Conservation (phyloP, 2,329 filamentous ascomycete species). For the Alternaria consortialis region DNA sequence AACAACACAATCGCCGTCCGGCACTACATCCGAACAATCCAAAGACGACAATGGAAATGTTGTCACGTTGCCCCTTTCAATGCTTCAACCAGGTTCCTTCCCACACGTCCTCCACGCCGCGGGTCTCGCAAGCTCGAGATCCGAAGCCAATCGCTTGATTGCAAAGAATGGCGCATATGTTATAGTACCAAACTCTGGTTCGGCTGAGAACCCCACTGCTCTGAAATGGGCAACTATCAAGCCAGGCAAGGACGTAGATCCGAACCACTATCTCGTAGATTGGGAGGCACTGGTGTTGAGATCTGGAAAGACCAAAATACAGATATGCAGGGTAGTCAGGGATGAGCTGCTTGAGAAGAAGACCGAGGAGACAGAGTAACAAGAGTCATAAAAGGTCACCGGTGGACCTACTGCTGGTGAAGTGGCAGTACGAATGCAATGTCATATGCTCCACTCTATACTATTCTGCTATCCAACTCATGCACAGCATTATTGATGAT, state of each 20-base stretch:
- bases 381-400: not conserved
- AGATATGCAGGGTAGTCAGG: slow-evolving; percentile 63
- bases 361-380: not conserved
- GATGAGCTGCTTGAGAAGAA: slow-evolving; percentile 53
- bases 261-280: slow-evolving; percentile 67
- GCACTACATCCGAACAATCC: slow-evolving; percentile 21
- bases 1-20: slow-evolving; percentile 18
- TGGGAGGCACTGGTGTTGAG: slow-evolving; percentile 64
- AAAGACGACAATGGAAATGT: slow-evolving; percentile 56
- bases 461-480: not conserved
- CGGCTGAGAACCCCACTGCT: slow-evolving; percentile 48
- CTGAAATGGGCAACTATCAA: slow-evolving; percentile 72
- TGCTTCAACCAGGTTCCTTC: slow-evolving; percentile 65
- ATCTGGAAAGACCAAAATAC: slow-evolving; percentile 68
- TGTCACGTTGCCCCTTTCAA: slow-evolving; percentile 66
- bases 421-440: not conserved
- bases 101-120: slow-evolving; percentile 67
- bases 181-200: slow-evolving; percentile 55
- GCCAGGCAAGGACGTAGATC: slow-evolving; percentile 66
- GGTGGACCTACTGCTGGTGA: not conserved
- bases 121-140: slow-evolving; percentile 65
- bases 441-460: not conserved
- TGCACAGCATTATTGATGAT: not conserved
- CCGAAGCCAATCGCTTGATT: slow-evolving; percentile 68
- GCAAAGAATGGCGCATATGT: slow-evolving; percentile 67